Base-by-base conservation (phyloP, 2,329 filamentous ascomycete species). In the Plenodomus biglobosus region DNA sequence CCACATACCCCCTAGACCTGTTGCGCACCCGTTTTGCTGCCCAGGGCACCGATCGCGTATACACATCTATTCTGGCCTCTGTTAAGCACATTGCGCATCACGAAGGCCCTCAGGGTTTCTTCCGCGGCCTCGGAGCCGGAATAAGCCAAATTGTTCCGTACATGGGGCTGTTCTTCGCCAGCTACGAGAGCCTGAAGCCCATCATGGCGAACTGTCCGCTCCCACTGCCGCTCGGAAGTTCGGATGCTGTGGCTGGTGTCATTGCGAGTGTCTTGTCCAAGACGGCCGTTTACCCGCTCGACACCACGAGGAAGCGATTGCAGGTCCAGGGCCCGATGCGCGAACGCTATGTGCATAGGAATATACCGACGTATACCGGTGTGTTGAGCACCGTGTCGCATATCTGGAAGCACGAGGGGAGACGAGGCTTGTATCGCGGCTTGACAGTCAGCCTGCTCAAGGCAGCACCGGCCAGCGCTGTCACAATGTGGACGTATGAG, bases 401-500 rank as follows among this genome's bases (percentile, higher is more conserved):
- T 52, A 95, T 97, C 50, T 61, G 92, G 48, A 77, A 72, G 44
- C 80, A 77, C 8, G 92, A 97, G 70, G 92, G 94, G 0, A 62
- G 85, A 37, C 80, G 89, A 46, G 92, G 92, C 0, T 70, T 97
- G 61, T 99, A 97, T 71, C 82, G 92, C 44, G 94, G 94, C 0
- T 75, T 99, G 68, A 87, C 86, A 1, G 91, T 97, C 46, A 92
- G 91, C 69, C 74, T 99, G 66, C 70, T 97, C 59, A 99, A 99
- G 77, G 90, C 92, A 24, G 94, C 92, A 18, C 94, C 94, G n/a
- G 85, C 89, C 21, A 94, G 89, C 70, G 90, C 92, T 6, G 84
- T 96, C 24, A 96, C 92, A 0, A 89, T 96, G 79, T 96, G 91
- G 90, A 95, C 90, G 1, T 96, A 96, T 72, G 92, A 96, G 75